Evolutionary conservation across 257 asterid species (phyloP).

Genomic region (Cruciata laevipes): DNA sequence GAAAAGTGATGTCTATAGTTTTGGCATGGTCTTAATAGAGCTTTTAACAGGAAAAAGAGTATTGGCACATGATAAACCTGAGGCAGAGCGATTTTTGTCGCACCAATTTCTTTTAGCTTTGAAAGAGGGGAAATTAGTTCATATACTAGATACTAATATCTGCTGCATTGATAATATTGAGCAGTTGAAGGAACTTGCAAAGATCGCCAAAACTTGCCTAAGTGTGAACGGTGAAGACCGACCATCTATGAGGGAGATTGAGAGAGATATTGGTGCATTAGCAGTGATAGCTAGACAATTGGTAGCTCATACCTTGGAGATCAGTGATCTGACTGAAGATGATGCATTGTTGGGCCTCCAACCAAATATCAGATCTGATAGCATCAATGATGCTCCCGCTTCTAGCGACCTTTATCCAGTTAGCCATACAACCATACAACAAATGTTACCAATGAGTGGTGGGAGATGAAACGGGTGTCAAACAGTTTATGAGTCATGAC

Average conservation of each 20-base stretch:
- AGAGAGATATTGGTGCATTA: neutral
- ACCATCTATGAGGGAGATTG: neutral
- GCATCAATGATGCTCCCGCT: neutral
- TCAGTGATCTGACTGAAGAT: neutral
- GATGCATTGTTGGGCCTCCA: neutral
- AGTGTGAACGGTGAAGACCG: neutral
- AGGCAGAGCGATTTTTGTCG: slow-evolving; percentile 6
- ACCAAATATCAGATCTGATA: neutral
- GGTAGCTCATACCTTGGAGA: neutral
- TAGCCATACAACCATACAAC: neutral
- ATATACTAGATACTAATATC: slow-evolving; percentile 16
- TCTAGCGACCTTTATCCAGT: neutral
- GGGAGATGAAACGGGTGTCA: neutral
- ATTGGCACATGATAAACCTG: neutral
- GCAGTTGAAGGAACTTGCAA: neutral
- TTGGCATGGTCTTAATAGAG: neutral
- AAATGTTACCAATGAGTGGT: neutral
- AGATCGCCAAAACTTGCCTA: neutral
- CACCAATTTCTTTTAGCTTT: slow-evolving; percentile 18
- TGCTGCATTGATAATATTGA: neutral
- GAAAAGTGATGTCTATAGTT: slow-evolving; percentile 1
- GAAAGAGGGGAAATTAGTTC: neutral
- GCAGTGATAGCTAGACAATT: neutral
- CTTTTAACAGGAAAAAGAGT: neutral
- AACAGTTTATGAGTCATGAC: too few species aligned